Percentiles rank a stretch among this genome's conserved stretches.
These are phyloP conservation scores for Rhizopogon roseolus DNA, from an alignment of 768 basidiomycete species.

Conservation along the genomic window DNA sequence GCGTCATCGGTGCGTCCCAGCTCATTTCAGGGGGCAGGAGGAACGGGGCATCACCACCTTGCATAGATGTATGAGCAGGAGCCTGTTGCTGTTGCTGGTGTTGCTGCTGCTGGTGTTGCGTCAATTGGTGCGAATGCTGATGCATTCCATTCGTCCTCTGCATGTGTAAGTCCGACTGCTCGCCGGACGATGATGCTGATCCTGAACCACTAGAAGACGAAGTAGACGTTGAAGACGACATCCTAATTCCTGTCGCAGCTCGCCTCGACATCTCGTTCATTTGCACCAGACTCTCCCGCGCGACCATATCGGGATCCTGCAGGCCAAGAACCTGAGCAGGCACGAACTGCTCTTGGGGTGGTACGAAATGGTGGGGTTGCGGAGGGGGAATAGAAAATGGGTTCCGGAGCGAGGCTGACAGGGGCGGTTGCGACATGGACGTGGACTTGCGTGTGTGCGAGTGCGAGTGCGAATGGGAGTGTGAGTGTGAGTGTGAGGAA, in stretches of 20 bases:
- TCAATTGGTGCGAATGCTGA: constrained; percentile 13
- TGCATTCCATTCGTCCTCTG: constrained; percentile 22
- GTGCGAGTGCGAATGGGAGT: neutral
- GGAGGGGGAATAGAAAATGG: neutral
- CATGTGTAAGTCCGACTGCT: constrained; percentile 40
- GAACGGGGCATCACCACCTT: constrained; percentile 23
- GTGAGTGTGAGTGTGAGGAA: neutral
- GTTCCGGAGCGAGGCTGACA: neutral
- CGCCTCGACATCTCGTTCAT: constrained; percentile 76
- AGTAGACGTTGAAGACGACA: constrained; percentile 7
- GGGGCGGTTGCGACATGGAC: neutral
- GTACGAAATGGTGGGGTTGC: neutral
- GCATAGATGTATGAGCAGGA: constrained; percentile 14
- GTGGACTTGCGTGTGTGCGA: constrained; percentile 2
- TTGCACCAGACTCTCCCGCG: constrained; percentile 64
- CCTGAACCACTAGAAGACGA: constrained; percentile 25
- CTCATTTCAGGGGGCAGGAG: constrained; percentile 18
- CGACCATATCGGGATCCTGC: constrained; percentile 49
- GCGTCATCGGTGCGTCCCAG: constrained; percentile 28
- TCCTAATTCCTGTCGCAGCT: constrained; percentile 37
- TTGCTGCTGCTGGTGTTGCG: constrained; percentile 7
- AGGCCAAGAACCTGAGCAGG: constrained; percentile 47
- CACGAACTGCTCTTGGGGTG: constrained; percentile 36
- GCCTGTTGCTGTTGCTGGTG: constrained; percentile 3
- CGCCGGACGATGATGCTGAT: constrained; percentile 39